Evolutionary conservation across 2,329 filamentous ascomycete species (phyloP), one percentile per base, ranked within the genome.

Genomic region (Byssothecium circinans): DNA sequence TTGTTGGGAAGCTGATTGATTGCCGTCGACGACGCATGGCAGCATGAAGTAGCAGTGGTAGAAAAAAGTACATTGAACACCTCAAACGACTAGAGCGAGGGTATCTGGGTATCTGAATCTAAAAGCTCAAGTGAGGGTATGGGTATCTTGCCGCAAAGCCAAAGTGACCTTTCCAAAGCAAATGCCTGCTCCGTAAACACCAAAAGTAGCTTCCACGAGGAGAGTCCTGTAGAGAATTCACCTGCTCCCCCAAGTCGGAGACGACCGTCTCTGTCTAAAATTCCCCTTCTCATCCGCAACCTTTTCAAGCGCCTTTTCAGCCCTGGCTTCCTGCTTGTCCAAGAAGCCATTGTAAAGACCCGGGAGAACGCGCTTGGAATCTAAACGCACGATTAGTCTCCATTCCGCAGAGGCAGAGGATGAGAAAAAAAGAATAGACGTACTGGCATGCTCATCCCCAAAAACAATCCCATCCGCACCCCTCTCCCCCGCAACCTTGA

Each of bases 371-470:
- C 68, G 58, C 41, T 64, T 62, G 2, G 67, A 68, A 52, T 70
- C 68, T 70, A 39, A 2, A 19, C 5, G 4, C 11, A 8, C 8
- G 25, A 38, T 66, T 52, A 68, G 57, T 29, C 40, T 17, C 32
- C 8, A 20, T 10, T 10, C n/a, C 29, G 39, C 18, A 17, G 5
- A 8, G n/a, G 39, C n/a, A 4, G n/a, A 5, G 7, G 7, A 34
- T 14, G 14, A 8, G 29, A 32, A 14, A 32, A 7, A 42, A 29
- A 27, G 4, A 18, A 5, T 37, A 34, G 41, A 76, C 76, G 69
- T 83, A 79, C 92, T 90, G 36, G 88, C 89, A 75, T 95, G 90
- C 55, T 88, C 83, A 43, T 78, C 75, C 6, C 87, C 88, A 68
- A 95, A 95, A 2, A 85, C 82, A 42, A 91, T 75, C 48, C 83